Evolutionary conservation across 83 land plant genomes (phyloP).

Genomic region (Thuja plicata): DNA sequence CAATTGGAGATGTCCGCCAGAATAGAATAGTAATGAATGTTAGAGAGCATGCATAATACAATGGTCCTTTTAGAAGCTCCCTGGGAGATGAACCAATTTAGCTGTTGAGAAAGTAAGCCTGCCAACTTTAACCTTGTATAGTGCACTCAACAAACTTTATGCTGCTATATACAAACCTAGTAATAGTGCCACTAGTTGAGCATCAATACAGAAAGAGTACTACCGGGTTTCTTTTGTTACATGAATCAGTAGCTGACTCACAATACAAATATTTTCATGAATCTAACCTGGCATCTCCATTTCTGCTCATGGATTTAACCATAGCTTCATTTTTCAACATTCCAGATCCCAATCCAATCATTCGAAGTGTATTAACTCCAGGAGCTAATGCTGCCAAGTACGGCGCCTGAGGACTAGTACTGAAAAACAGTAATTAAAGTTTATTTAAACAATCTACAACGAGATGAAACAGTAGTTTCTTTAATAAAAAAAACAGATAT

Average conservation of each 20-base stretch:
- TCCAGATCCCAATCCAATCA: conserved; percentile 89
- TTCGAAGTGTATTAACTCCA: conserved; percentile 69
- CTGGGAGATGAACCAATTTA: conserved; percentile 29
- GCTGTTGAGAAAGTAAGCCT: background rate
- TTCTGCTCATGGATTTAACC: conserved; percentile 88
- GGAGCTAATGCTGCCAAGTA: conserved; percentile 81
- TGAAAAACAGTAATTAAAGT: conserved; percentile 22
- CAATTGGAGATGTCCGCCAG: conserved; percentile 88
- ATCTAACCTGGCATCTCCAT: conserved; percentile 80
- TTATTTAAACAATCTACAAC: background rate
- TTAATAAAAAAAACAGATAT: background rate
- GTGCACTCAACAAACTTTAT: background rate
- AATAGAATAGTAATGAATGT: conserved; percentile 61
- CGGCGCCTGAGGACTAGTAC: conserved; percentile 63
- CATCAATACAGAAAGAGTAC: background rate
- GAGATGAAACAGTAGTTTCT: background rate
- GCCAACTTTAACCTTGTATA: background rate
- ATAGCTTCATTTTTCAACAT: conserved; percentile 75
- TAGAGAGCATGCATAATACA: conserved; percentile 83
- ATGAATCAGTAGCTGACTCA: background rate
- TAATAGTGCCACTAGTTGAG: background rate
- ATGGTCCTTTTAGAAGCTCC: conserved; percentile 95
- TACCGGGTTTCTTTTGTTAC: background rate
- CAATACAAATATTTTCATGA: background rate
- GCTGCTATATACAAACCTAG: background rate